These are phyloP conservation scores for Trichaptum fuscoviolaceum DNA, from an alignment of 768 basidiomycete genomes.

Conservation along the genomic window DNA sequence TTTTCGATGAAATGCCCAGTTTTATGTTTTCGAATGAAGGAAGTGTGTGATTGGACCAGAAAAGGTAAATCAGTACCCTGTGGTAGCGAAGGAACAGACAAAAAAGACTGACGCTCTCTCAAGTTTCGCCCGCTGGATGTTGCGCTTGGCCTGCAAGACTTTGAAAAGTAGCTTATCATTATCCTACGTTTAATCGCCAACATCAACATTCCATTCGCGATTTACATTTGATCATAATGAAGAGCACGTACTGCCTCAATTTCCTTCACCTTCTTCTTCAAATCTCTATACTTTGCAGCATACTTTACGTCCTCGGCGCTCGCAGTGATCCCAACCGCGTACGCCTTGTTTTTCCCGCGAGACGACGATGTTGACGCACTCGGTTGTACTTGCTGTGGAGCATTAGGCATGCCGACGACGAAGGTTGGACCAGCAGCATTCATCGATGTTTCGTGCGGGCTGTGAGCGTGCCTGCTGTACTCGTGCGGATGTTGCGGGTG, in stretches of 20 bases:
- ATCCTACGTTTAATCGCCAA: conserved; percentile 44
- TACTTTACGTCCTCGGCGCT: conserved; percentile 85
- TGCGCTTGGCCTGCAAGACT: conserved; percentile 71
- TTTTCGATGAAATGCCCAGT: neutral
- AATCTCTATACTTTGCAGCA: conserved; percentile 81
- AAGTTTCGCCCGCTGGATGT: conserved; percentile 81
- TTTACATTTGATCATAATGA: neutral
- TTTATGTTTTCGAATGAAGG: neutral
- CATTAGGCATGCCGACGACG: conserved; percentile 1
- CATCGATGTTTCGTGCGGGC: neutral
- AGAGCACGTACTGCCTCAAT: conserved; percentile 63
- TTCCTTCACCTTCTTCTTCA: conserved; percentile 84
- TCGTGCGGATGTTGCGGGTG: conserved; percentile 4
- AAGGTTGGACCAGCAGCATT: neutral
- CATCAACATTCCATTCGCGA: neutral
- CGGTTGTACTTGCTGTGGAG: neutral
- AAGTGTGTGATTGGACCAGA: conserved; percentile 15
- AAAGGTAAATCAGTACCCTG: conserved; percentile 14
- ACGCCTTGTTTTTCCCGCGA: conserved; percentile 45
- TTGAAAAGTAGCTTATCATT: conserved; percentile 86
- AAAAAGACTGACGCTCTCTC: conserved; percentile 71
- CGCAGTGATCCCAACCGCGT: conserved; percentile 60
- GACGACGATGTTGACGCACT: conserved; percentile 21
- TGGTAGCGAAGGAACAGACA: conserved; percentile 10
- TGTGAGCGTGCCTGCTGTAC: neutral